A percentile compares a stretch with the other conserved stretches of the same genome.
phyloP scores from a whole-genome alignment of 2,329 filamentous ascomycete species.

The Pseudopithomyces maydicus region DNA sequence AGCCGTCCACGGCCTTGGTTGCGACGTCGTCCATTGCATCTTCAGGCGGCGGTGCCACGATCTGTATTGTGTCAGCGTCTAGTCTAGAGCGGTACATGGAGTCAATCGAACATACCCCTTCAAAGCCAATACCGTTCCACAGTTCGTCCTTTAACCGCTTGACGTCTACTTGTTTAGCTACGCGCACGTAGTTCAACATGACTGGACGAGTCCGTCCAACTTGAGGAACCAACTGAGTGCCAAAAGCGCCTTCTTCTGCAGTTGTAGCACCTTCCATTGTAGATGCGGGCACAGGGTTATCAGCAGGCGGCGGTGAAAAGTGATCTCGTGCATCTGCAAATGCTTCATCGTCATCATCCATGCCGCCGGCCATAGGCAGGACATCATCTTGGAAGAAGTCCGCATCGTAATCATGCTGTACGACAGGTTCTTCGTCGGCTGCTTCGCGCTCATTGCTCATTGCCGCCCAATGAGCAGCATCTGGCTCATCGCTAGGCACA shows the following conservation, averaged over 20 bases:
- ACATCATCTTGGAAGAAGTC: conserved; percentile 96
- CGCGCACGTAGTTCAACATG: conserved; percentile 68
- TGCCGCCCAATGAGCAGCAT: conserved; percentile 94
- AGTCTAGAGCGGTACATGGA: not conserved
- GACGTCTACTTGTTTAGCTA: conserved; percentile 71
- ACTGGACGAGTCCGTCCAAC: conserved; percentile 65
- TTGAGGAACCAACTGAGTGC: conserved; percentile 66
- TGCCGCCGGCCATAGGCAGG: conserved; percentile 68
- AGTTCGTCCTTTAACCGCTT: conserved; percentile 68
- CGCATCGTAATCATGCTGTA: conserved; percentile 86
- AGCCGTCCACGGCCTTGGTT: conserved; percentile 53
- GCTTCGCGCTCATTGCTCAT: conserved; percentile 36
- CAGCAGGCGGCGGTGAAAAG: conserved; percentile 70
- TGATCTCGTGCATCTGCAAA: conserved; percentile 83
- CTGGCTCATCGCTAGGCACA: conserved; percentile 76
- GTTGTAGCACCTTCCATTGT: conserved; percentile 58
- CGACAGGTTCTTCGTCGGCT: conserved; percentile 58
- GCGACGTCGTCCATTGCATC: conserved; percentile 31
- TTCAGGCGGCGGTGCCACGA: conserved; percentile 21
- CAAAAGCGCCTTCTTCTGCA: conserved; percentile 61
- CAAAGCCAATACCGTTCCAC: conserved; percentile 65
- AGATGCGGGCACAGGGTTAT: conserved; percentile 39
- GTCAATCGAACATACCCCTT: conserved; percentile 37
- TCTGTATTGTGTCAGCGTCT: conserved; percentile 21
- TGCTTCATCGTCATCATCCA: conserved; percentile 69